phyloP scores from a whole-genome alignment of 257 asterid species.

The Petunia axillaris region DNA sequence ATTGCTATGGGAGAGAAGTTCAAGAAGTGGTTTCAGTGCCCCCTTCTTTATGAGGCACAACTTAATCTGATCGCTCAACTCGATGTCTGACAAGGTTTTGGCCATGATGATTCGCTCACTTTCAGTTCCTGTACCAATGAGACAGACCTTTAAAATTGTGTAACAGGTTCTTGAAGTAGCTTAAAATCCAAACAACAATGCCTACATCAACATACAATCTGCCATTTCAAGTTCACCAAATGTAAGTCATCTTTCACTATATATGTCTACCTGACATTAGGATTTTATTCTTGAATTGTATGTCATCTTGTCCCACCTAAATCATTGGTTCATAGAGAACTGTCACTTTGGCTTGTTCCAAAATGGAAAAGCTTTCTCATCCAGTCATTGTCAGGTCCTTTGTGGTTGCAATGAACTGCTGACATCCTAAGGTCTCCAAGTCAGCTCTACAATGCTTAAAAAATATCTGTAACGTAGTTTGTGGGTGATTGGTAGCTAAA shows the following conservation, averaged over 20 bases:
- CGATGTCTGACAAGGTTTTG: slow-evolving; percentile 42
- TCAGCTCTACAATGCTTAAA: neutral
- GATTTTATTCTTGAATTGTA: neutral
- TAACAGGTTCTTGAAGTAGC: slow-evolving; percentile 3
- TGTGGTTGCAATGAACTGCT: neutral
- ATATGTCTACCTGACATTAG: neutral
- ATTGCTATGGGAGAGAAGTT: slow-evolving; percentile 38
- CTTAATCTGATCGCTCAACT: slow-evolving; percentile 53
- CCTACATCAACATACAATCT: neutral
- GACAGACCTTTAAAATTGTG: neutral
- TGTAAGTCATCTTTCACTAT: neutral
- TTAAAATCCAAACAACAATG: neutral
- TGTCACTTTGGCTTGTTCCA: neutral
- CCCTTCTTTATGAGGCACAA: slow-evolving; percentile 42
- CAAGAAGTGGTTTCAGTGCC: slow-evolving; percentile 49
- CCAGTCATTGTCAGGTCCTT: neutral
- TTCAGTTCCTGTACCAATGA: slow-evolving; percentile 35
- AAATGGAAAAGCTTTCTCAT: neutral
- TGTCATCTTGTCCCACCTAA: neutral
- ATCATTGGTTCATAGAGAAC: neutral
- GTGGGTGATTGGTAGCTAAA: neutral
- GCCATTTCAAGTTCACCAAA: neutral
- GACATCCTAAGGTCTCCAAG: neutral
- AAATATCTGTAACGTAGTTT: neutral
- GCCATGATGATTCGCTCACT: slow-evolving; percentile 42